Evolutionary conservation across 78 protist genomes (phyloP).

Genomic region (Andalucia godoyi): DNA sequence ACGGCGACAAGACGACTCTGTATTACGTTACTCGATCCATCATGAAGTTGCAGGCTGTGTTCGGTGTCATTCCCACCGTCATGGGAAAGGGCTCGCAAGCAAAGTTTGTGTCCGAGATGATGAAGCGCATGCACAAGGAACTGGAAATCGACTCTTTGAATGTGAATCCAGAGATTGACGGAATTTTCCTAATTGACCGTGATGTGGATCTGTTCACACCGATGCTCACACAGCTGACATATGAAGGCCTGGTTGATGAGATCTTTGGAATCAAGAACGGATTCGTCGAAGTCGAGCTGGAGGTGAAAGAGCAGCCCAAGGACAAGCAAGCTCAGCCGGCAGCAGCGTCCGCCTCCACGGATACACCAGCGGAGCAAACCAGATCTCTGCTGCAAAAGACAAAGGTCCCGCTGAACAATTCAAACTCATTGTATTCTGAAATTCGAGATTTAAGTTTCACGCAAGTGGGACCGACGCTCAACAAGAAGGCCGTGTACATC

Average conservation of each 20-base stretch:
- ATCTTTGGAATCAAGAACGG: constrained; percentile 38
- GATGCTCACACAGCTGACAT: constrained; percentile 54
- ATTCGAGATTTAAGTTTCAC: constrained; percentile 25
- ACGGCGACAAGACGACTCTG: constrained; percentile 51
- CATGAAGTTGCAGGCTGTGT: constrained; percentile 53
- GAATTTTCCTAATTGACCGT: constrained; percentile 70
- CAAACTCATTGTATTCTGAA: constrained; percentile 13
- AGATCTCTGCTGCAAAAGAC: constrained; percentile 2
- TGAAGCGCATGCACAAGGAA: neutral
- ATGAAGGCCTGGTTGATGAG: constrained; percentile 90
- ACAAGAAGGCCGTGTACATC: constrained; percentile 24
- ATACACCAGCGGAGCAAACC: neutral
- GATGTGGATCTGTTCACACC: constrained; percentile 30
- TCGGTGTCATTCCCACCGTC: constrained; percentile 66
- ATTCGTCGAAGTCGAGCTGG: neutral
- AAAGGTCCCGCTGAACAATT: constrained; percentile 9
- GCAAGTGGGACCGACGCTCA: constrained; percentile 31
- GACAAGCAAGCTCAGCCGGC: constrained; percentile 5
- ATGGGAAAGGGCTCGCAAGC: constrained; percentile 46
- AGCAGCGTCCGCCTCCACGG: constrained; percentile 6
- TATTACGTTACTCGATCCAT: constrained; percentile 47
- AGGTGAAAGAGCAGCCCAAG: no score
- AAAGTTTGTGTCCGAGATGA: neutral
- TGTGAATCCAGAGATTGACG: constrained; percentile 37
- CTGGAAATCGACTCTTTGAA: neutral